Conservation (phyloP, 2,329 filamentous ascomycete genomes). For the Colletotrichum cordylinicola region DNA sequence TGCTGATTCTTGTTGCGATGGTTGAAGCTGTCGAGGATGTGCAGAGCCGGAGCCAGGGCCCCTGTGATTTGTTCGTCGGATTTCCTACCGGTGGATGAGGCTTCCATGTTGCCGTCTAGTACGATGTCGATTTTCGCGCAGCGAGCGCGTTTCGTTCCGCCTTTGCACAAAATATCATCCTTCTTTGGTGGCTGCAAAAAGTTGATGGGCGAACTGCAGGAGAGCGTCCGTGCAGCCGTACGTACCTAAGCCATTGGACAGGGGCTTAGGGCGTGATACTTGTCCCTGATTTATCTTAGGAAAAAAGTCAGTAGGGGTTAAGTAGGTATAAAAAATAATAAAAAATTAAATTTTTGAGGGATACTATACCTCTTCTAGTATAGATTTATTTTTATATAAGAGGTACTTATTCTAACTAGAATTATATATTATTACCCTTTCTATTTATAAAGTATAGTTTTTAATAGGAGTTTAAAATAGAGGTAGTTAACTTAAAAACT, state of each 20-base stretch:
- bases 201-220: not conserved
- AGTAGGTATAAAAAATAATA: too few relatives aligned
- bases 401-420: too few relatives aligned
- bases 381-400: too few relatives aligned
- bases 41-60: constrained; percentile 42
- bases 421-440: too few relatives aligned
- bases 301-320: too few relatives aligned
- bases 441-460: too few relatives aligned
- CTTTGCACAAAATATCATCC: not conserved
- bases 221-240: not conserved
- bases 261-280: not conserved
- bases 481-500: too few relatives aligned
- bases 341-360: too few relatives aligned
- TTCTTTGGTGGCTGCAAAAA: not conserved
- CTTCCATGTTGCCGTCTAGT: not conserved
- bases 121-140: not conserved
- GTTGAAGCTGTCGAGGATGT: constrained; percentile 74
- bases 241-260: not conserved
- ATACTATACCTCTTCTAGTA: too few relatives aligned
- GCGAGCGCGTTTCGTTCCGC: not conserved
- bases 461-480: too few relatives aligned
- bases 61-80: constrained; percentile 8
- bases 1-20: constrained; percentile 95
- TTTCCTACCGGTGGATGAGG: constrained; percentile 22
- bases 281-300: too few relatives aligned